Evolutionary conservation across 2,329 filamentous ascomycete species (phyloP).

Genomic region (Hortaea werneckii): DNA sequence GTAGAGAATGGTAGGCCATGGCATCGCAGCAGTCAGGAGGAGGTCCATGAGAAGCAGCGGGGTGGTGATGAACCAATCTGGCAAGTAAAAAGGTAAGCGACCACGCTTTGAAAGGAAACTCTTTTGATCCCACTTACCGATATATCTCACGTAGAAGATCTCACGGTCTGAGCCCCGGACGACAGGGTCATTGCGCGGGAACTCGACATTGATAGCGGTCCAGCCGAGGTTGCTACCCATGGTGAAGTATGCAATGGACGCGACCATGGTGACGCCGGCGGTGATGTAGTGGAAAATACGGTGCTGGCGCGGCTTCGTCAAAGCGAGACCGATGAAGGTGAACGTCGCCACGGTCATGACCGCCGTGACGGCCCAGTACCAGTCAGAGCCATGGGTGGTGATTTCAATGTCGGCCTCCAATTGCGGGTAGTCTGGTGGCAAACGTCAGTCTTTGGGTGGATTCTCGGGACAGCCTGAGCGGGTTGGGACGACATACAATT

Average conservation of each 20-base stretch:
- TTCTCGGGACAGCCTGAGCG: conserved; percentile 6
- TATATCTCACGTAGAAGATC: conserved; percentile 47
- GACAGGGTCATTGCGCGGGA: conserved; percentile 34
- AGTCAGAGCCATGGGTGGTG: conserved; percentile 50
- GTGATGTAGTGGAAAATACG: conserved; percentile 58
- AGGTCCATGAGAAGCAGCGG: conserved; percentile 54
- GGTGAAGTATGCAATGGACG: conserved; percentile 54
- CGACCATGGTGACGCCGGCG: conserved; percentile 47
- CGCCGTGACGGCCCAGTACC: conserved; percentile 52
- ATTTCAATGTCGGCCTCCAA: conserved; percentile 42
- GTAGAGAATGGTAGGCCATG: conserved; percentile 54
- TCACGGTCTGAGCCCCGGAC: conserved; percentile 46
- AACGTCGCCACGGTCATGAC: conserved; percentile 49
- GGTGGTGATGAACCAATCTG: conserved; percentile 44
- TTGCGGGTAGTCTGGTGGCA: conserved; percentile 10
- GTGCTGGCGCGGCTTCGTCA: conserved; percentile 44
- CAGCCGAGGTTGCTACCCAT: conserved; percentile 59
- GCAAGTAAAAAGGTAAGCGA: neutral
- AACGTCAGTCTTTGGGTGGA: conserved; percentile 37
- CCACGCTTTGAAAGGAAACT: no score
- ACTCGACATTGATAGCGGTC: conserved; percentile 54
- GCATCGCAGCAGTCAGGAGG: conserved; percentile 53
- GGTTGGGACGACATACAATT: conserved; percentile 15
- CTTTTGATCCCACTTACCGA: neutral
- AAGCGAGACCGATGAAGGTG: conserved; percentile 41